A percentile compares a stretch with the other conserved stretches of the same genome.
Conservation (phyloP, 2,329 filamentous ascomycete genomes). For the Pestalotiopsis fici region DNA sequence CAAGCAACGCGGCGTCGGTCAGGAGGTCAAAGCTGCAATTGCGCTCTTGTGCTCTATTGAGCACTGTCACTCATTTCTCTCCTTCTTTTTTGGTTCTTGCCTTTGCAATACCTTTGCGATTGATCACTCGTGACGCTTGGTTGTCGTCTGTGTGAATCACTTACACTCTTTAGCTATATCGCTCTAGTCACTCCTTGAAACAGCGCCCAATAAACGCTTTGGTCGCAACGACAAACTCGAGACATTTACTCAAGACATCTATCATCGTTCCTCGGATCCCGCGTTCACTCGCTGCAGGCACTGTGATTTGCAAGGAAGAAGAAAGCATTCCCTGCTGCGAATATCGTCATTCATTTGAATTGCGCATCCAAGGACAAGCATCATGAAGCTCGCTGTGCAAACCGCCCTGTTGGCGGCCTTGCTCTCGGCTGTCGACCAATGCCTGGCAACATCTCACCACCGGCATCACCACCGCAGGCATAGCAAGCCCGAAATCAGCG, state of each 20-base stretch:
- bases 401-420: conserved; percentile 50
- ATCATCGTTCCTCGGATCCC: background rate
- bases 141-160: background rate
- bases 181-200: background rate
- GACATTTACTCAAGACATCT: background rate
- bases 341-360: conserved; percentile 16
- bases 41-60: background rate
- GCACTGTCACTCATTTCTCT: background rate
- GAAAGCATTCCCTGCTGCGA: background rate
- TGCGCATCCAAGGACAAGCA: conserved; percentile 18
- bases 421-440: conserved; percentile 43
- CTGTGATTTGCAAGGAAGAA: background rate
- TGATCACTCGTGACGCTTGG: background rate
- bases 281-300: background rate
- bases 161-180: background rate
- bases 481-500: conserved; percentile 22
- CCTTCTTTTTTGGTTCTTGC: background rate
- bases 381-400: conserved; percentile 57
- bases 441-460: conserved; percentile 34
- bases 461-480: conserved; percentile 36
- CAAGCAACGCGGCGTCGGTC: background rate
- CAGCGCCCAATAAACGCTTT: background rate
- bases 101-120: background rate
- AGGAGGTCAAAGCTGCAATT: background rate
- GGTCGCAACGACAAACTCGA: background rate